Percentiles rank a stretch among this genome's conserved stretches.
These are phyloP conservation scores for Nitzschia palea DNA, from an alignment of 108 stramenopile species.

Conservation along the genomic window DNA sequence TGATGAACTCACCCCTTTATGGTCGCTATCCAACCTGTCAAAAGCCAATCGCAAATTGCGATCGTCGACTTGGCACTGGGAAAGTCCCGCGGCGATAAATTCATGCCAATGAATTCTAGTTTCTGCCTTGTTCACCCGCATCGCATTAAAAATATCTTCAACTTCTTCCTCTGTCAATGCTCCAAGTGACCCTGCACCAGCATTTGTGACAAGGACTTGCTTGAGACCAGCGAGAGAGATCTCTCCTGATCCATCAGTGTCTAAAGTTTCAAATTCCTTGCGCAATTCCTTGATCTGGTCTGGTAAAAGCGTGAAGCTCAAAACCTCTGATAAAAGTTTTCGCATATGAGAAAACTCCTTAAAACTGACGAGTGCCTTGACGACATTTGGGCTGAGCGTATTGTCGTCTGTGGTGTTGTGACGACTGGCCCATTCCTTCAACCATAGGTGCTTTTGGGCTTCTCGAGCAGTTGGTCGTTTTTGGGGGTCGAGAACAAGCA, in stretches of 20 bases:
- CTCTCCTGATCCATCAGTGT: constrained; percentile 73
- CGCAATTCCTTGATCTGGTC: constrained; percentile 79
- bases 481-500: constrained; percentile 83
- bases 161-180: constrained; percentile 76
- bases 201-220: constrained; percentile 71
- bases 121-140: constrained; percentile 75
- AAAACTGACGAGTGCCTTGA: constrained; percentile 67
- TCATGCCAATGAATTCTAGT: constrained; percentile 80
- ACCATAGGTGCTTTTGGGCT: constrained; percentile 82
- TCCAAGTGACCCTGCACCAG: constrained; percentile 71
- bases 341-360: constrained; percentile 81
- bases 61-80: constrained; percentile 81
- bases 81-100: constrained; percentile 80
- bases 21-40: constrained; percentile 73
- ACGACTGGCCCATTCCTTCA: constrained; percentile 64
- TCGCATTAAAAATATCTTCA: constrained; percentile 79
- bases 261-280: constrained; percentile 78
- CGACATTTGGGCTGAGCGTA: constrained; percentile 66
- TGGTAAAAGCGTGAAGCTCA: constrained; percentile 79
- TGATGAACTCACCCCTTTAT: constrained; percentile 48
- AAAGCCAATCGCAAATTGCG: constrained; percentile 79
- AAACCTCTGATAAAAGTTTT: constrained; percentile 75
- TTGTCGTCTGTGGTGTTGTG: constrained; percentile 31
- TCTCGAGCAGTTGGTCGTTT: constrained; percentile 79
- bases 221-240: constrained; percentile 66